phyloP scores from a whole-genome alignment of 441 rosid genomes.

The Eruca vesicaria region DNA sequence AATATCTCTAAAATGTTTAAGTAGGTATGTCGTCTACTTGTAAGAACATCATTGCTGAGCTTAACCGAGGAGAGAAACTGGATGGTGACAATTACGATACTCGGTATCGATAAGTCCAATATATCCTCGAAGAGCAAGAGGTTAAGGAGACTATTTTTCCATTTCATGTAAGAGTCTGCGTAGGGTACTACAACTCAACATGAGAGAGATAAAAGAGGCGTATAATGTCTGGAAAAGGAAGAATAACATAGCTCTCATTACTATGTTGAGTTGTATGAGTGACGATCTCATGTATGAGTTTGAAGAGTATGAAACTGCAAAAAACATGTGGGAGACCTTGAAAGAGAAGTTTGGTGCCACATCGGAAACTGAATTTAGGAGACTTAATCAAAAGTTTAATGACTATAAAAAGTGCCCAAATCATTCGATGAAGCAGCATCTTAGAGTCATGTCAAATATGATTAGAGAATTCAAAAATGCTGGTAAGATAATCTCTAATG shows the following conservation, averaged over 20 bases:
- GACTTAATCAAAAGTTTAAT: too few species aligned
- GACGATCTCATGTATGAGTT: neutral
- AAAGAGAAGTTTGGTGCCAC: too few species aligned
- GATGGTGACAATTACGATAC: constrained; percentile 9
- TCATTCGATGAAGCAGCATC: too few species aligned
- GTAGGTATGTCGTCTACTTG: neutral
- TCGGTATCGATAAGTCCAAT: neutral
- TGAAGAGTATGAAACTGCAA: neutral
- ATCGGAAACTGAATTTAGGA: too few species aligned
- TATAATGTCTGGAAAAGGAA: neutral
- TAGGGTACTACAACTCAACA: neutral
- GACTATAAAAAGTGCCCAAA: too few species aligned
- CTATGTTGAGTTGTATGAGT: neutral
- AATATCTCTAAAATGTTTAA: too few species aligned
- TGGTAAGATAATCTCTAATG: too few species aligned
- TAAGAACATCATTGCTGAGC: neutral
- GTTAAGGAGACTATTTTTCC: neutral
- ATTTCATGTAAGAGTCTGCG: neutral
- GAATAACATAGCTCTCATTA: neutral
- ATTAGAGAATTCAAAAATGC: too few species aligned
- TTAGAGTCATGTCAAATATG: too few species aligned
- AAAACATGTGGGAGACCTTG: too few species aligned
- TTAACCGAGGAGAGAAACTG: neutral
- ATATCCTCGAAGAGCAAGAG: neutral
- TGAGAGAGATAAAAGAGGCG: neutral